Evolutionary conservation across 176 grass and related monocot species (phyloP).

Genomic region (Zea luxurians): DNA sequence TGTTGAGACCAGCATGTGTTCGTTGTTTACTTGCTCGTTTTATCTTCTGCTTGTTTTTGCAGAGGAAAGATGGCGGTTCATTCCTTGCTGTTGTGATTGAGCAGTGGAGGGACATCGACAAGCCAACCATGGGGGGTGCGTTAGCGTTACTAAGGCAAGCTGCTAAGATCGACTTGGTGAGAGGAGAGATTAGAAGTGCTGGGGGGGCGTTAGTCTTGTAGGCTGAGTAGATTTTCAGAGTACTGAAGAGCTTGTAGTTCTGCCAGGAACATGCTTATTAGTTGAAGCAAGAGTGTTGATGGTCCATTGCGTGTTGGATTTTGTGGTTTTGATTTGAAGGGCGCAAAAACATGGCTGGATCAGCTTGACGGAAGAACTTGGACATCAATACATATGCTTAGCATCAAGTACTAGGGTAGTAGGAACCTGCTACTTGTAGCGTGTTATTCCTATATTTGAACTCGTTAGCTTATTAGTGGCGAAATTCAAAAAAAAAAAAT

Average conservation of each 20-base stretch:
- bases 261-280: slow-evolving; percentile 39
- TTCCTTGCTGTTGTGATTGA: slow-evolving; percentile 16
- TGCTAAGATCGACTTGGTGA: slow-evolving; percentile 15
- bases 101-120: background rate
- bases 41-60: background rate
- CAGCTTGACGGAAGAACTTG: background rate
- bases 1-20: no score
- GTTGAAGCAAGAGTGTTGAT: slow-evolving; percentile 5
- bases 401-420: background rate
- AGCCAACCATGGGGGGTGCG: slow-evolving; percentile 1
- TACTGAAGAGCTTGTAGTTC: slow-evolving; percentile 51
- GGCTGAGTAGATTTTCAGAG: slow-evolving; percentile 42
- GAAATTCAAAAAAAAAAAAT: background rate
- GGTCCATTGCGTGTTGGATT: slow-evolving; percentile 33
- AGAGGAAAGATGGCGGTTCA: slow-evolving; percentile 4
- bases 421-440: background rate
- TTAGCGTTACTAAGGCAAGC: slow-evolving; percentile 29
- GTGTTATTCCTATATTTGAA: background rate
- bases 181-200: slow-evolving; percentile 14
- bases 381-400: background rate
- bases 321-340: background rate
- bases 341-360: background rate
- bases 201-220: slow-evolving; percentile 50
- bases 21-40: background rate
- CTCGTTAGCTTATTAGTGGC: background rate